phyloP scores from a whole-genome alignment of 169 alveolate genomes.

The Theileria orientalis region DNA sequence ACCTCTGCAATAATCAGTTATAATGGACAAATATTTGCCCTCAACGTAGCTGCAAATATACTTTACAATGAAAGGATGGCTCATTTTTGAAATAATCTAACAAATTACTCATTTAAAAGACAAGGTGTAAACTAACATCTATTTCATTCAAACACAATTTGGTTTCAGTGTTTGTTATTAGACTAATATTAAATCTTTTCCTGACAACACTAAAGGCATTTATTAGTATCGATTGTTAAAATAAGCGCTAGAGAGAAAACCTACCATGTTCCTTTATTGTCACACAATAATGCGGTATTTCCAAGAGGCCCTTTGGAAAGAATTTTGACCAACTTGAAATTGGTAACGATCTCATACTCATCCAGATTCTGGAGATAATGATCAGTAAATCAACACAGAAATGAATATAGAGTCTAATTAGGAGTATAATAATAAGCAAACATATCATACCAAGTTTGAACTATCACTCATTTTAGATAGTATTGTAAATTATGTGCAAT shows the following conservation, averaged over 20 bases:
- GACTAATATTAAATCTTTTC: conserved; percentile 70
- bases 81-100: conserved; percentile 68
- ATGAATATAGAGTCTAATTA: not conserved
- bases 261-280: conserved; percentile 63
- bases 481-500: no score
- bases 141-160: conserved; percentile 75
- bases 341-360: not conserved
- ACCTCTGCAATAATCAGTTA: conserved; percentile 90
- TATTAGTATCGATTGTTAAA: no score
- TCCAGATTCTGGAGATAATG: not conserved
- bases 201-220: conserved; percentile 47
- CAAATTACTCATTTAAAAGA: not conserved
- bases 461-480: no score
- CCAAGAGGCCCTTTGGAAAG: conserved; percentile 76
- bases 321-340: conserved; percentile 28
- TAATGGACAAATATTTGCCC: conserved; percentile 80
- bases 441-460: no score
- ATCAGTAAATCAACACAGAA: not conserved
- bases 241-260: not conserved
- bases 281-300: conserved; percentile 66
- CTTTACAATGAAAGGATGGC: conserved; percentile 84
- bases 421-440: no score
- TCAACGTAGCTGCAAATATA: conserved; percentile 86
- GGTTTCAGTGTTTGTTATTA: conserved; percentile 66
- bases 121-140: conserved; percentile 37